A percentile compares a stretch with the other conserved stretches of the same genome.
Conservation (phyloP, 2,329 filamentous ascomycete genomes). For the Elsinoe fawcettii region DNA sequence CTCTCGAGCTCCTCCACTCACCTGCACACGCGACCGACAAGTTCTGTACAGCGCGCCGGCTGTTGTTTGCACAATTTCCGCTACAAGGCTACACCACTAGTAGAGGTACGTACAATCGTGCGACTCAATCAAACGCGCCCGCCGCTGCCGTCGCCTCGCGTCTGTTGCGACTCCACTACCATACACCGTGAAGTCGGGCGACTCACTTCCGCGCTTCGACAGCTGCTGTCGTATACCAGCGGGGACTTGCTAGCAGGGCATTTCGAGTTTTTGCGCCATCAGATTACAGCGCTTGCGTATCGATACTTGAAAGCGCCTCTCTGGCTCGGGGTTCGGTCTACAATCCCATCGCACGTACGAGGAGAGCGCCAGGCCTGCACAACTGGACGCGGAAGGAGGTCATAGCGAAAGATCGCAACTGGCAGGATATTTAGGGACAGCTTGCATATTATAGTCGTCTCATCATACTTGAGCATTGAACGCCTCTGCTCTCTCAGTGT, state of each 20-base stretch:
- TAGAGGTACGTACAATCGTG: background rate
- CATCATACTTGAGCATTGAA: conserved; percentile 4
- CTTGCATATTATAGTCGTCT: conserved; percentile 7
- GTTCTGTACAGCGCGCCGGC: background rate
- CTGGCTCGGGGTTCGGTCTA: no score
- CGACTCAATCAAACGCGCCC: background rate
- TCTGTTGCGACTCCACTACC: background rate
- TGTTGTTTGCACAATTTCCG: background rate
- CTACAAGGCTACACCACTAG: no score
- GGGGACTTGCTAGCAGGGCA: background rate
- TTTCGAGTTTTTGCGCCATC: no score
- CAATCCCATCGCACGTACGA: background rate
- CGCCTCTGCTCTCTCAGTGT: conserved; percentile 7
- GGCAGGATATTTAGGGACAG: background rate
- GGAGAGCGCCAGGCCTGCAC: background rate
- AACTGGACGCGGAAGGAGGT: background rate
- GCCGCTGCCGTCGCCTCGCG: background rate
- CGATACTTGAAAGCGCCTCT: no score
- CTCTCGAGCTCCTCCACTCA: background rate
- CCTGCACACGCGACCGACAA: background rate
- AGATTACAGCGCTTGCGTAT: no score
- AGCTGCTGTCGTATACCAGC: background rate
- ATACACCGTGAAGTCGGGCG: background rate
- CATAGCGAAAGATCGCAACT: background rate
- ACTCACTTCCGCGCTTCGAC: background rate